These are phyloP conservation scores for Xylariaceae sp. DNA, from an alignment of 2,329 filamentous ascomycete genomes.

Conservation along the genomic window DNA sequence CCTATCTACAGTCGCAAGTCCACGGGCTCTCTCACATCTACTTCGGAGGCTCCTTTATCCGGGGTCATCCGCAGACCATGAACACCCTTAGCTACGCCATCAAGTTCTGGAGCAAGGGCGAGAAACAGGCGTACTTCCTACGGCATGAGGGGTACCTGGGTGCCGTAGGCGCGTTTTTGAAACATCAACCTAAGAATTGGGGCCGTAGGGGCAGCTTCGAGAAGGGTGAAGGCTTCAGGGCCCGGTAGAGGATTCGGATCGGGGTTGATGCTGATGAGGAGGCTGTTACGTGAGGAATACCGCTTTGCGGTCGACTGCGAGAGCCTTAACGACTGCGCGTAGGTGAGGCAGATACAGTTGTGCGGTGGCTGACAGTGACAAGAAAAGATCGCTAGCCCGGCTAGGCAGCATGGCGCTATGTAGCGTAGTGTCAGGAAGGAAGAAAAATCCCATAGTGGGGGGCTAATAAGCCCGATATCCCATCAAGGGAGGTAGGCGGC, in stretches of 20 bases:
- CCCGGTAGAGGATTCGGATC: conserved; percentile 30
- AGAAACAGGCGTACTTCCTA: conserved; percentile 94
- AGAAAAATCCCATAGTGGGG: no score
- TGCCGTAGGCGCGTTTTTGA: conserved; percentile 90
- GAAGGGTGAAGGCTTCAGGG: conserved; percentile 40
- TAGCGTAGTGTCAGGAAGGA: no score
- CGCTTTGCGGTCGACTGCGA: not conserved
- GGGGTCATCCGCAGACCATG: conserved; percentile 95
- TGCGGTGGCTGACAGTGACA: no score
- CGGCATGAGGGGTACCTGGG: conserved; percentile 95
- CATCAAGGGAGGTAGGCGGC: no score
- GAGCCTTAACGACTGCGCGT: no score
- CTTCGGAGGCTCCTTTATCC: conserved; percentile 96
- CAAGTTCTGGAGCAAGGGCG: conserved; percentile 93
- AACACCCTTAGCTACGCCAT: conserved; percentile 97
- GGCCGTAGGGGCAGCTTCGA: conserved; percentile 80
- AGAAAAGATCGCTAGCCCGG: no score
- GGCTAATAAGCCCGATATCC: no score
- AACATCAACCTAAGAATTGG: conserved; percentile 89
- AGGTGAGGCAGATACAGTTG: no score
- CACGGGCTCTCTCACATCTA: conserved; percentile 92
- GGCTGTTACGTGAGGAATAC: conserved; percentile 4
- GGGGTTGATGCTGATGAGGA: conserved; percentile 6
- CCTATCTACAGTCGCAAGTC: conserved; percentile 95
- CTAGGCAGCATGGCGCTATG: no score